These are phyloP conservation scores for Nymphaea colorata DNA, from an alignment of 164 flowering plant genomes.

Conservation along the genomic window DNA sequence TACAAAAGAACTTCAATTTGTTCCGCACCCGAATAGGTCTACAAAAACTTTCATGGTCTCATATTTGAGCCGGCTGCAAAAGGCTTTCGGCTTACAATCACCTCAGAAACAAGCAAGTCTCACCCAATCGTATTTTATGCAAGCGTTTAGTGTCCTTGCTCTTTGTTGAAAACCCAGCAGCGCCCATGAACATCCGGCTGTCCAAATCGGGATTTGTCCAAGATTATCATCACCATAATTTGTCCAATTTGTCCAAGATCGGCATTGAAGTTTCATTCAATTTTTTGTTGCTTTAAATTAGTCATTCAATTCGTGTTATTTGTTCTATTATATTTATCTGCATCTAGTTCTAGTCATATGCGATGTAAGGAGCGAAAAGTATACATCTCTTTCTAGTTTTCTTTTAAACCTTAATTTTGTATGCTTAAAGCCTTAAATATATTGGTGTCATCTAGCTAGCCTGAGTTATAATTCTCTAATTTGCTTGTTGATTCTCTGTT, in stretches of 20 bases:
- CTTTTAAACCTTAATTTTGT: not conserved
- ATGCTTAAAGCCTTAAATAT: no score
- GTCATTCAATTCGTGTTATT: not conserved
- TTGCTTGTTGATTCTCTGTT: conserved; percentile 6
- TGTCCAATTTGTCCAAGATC: no score
- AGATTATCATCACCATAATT: conserved; percentile 32
- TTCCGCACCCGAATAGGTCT: no score
- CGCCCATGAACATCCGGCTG: not conserved
- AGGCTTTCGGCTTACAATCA: no score
- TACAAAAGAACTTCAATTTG: no score
- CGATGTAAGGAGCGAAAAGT: no score
- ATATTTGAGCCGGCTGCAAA: no score
- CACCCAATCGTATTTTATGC: no score
- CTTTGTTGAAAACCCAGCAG: not conserved
- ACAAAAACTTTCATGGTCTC: no score
- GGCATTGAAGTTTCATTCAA: no score
- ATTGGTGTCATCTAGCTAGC: not conserved
- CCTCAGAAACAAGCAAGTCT: no score
- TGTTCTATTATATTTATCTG: not conserved
- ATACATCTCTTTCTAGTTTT: not conserved
- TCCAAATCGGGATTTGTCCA: not conserved
- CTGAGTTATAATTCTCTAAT: not conserved
- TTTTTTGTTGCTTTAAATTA: not conserved
- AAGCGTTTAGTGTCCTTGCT: no score
- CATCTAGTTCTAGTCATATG: not conserved